Conservation (phyloP, 208 protist genomes). For the Wallacemonas sp. region DNA sequence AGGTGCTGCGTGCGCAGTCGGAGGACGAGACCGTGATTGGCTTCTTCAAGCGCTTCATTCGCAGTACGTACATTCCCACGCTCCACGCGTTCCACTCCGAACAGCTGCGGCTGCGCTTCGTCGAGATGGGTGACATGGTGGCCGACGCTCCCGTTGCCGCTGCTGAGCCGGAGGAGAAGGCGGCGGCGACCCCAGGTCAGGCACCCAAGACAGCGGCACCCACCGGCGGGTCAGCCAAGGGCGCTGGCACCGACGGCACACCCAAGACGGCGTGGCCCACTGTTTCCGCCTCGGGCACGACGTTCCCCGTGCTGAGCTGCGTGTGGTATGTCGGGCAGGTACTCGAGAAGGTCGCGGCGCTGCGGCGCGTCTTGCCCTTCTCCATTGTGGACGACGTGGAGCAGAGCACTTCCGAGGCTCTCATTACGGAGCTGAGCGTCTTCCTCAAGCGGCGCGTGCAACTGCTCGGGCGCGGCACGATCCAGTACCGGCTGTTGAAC, state of each 20-base stretch:
- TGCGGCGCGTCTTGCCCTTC: slow-evolving; percentile 45
- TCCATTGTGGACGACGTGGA: slow-evolving; percentile 58
- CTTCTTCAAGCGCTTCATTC: slow-evolving; percentile 70
- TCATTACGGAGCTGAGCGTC: slow-evolving; percentile 64
- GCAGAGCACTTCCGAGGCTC: slow-evolving; percentile 54
- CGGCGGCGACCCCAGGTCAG: neutral
- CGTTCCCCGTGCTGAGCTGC: slow-evolving; percentile 60
- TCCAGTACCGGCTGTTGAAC: slow-evolving; percentile 58
- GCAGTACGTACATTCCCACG: slow-evolving; percentile 62
- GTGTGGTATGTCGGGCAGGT: slow-evolving; percentile 80
- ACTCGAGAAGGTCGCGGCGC: slow-evolving; percentile 54
- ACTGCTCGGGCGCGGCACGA: slow-evolving; percentile 44
- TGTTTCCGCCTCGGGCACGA: slow-evolving; percentile 27
- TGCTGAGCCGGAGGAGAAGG: neutral
- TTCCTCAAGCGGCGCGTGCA: slow-evolving; percentile 74
- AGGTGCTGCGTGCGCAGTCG: slow-evolving; percentile 31
- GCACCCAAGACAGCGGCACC: neutral
- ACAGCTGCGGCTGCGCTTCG: slow-evolving; percentile 57
- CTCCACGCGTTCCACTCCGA: slow-evolving; percentile 68
- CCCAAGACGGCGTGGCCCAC: slow-evolving; percentile 50
- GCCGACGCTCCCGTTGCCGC: neutral
- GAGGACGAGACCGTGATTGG: slow-evolving; percentile 54
- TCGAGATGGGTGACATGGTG: slow-evolving; percentile 39
- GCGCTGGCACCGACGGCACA: neutral
- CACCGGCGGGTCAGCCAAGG: neutral